Conservation (phyloP, 768 basidiomycete species). For the Hebeloma cylindrosporum region DNA sequence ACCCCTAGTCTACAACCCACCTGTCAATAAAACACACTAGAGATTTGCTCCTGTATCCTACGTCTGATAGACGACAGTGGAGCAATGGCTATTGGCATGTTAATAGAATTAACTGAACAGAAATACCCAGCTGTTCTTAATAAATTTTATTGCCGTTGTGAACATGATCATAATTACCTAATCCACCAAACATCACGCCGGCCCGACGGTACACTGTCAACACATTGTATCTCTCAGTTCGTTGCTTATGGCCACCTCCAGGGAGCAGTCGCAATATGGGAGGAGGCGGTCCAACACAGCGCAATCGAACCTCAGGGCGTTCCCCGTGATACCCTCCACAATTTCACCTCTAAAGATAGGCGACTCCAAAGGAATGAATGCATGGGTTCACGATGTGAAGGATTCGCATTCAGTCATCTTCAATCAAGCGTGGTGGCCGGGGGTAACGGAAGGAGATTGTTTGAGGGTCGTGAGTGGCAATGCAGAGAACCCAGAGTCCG, state of each 20-base stretch:
- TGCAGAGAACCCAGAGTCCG: conserved; percentile 38
- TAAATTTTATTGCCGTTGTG: neutral
- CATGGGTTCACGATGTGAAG: conserved; percentile 75
- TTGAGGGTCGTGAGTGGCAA: conserved; percentile 51
- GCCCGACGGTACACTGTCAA: no score
- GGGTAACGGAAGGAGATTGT: conserved; percentile 75
- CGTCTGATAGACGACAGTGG: conserved; percentile 24
- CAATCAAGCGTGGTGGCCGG: conserved; percentile 77
- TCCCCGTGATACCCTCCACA: conserved; percentile 39
- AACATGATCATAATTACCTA: conserved; percentile 2
- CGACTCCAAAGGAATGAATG: conserved; percentile 60
- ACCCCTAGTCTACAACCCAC: conserved; percentile 58
- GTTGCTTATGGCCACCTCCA: conserved; percentile 52
- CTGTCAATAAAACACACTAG: conserved; percentile 53
- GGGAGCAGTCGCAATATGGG: conserved; percentile 65
- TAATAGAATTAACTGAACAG: conserved; percentile 24
- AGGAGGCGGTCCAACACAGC: conserved; percentile 75
- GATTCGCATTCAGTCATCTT: conserved; percentile 60
- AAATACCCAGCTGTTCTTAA: conserved; percentile 12
- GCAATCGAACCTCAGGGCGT: conserved; percentile 59
- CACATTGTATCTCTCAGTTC: no score
- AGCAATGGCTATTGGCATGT: conserved; percentile 17
- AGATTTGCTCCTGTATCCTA: conserved; percentile 26
- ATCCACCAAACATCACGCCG: no score
- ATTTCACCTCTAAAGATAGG: conserved; percentile 53